Percentiles rank a stretch among this genome's conserved stretches.
Evolutionary conservation across 768 basidiomycete genomes (phyloP).

Genomic region (Pleurotus pulmonarius): DNA sequence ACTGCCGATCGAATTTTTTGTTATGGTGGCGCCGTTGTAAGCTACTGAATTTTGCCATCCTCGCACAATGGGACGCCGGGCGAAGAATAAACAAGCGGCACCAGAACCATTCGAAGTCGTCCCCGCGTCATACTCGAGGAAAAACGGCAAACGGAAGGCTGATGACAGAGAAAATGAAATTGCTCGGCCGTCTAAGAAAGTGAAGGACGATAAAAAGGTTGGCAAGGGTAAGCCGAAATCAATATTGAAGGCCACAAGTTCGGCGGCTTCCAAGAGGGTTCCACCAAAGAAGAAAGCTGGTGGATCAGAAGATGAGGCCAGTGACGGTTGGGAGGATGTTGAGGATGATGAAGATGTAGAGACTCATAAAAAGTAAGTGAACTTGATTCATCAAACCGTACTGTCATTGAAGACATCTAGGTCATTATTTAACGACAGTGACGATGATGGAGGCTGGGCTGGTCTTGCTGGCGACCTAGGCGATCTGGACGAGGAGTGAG

Average conservation of each 20-base stretch:
- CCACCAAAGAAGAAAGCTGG: constrained; percentile 16
- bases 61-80: constrained; percentile 70
- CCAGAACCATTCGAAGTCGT: constrained; percentile 49
- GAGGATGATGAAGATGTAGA: constrained; percentile 45
- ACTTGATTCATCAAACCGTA: background rate
- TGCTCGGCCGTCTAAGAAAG: constrained; percentile 41
- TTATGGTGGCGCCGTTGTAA: constrained; percentile 3
- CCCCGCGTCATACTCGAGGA: constrained; percentile 42
- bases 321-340: constrained; percentile 63
- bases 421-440: constrained; percentile 39
- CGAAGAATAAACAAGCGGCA: constrained; percentile 79
- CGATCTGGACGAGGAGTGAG: constrained; percentile 45
- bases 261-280: constrained; percentile 17
- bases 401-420: constrained; percentile 21
- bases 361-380: constrained; percentile 34
- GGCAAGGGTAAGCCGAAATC: constrained; percentile 29
- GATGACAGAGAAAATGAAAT: constrained; percentile 29
- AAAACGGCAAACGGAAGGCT: constrained; percentile 74
- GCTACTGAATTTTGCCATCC: background rate
- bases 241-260: constrained; percentile 24
- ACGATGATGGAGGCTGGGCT: constrained; percentile 34
- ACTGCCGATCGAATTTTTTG: constrained; percentile 18
- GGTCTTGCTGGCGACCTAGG: constrained; percentile 43
- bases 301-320: constrained; percentile 25
- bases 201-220: constrained; percentile 33